Base-by-base conservation (phyloP, 768 basidiomycete genomes). In the Lentinula raphanica region DNA sequence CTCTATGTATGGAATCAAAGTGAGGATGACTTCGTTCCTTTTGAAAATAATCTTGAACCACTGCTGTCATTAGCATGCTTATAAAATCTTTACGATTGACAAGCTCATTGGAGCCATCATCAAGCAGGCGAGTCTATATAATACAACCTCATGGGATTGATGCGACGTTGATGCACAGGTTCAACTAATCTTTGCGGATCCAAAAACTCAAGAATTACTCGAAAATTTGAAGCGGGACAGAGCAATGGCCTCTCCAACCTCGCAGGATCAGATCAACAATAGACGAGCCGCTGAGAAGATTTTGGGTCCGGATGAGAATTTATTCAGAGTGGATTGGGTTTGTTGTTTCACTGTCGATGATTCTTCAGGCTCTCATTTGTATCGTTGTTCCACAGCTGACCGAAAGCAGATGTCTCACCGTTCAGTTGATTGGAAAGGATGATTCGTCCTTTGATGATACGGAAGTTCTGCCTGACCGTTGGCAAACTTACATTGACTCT, bases 81-180 rank as follows among this genome's bases (percentile, higher is more conserved):
- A 92, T 70, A 88, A 87, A 67, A 83, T 94, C 65, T 99, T 97
- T 71, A 98, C 96, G 0, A 77, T 97, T 25, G 96, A 99, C 73
- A 94, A 97, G 70, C 78, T 98, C 35, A 81, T 98, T 42, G 90
- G 89, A 1, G 79, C 85, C 1, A 80, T 98, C 60, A 86, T 99
- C 71, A 98, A 97, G 68, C 93, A 95, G 74, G 92, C 90, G 39
- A 56, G 76, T 65, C 36, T 25, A 15, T 39, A 4, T 31, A 8
- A 23, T 28, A 8, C 27, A 7, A 21, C 32, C 17, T 12, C 3
- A 12, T 13, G 3, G 44, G 23, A 11, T 29, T 56, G 27, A 45
- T 49, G 9, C 9, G 85, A 75, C 62, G 88, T 51, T 12, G 27
- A 3, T 27, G 12, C 17, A 49, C 54, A 87, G 82, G 82, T 84